A percentile compares a stretch with the other conserved stretches of the same genome.
Conservation (phyloP, 2,329 filamentous ascomycete species). For the Fusarium veterinarium region DNA sequence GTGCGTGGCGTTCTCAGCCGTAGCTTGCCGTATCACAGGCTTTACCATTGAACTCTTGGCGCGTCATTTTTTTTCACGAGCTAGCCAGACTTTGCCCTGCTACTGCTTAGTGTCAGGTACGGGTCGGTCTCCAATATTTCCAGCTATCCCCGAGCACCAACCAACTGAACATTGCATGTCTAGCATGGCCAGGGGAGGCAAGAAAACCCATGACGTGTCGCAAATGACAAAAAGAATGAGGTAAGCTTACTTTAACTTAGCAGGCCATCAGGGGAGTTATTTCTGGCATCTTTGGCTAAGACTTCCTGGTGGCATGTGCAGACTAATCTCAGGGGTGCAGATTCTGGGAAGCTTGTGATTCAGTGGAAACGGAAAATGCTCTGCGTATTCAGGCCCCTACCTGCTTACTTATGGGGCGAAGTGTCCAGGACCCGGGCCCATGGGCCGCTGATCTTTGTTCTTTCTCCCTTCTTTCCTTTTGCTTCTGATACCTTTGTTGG, state of each 20-base stretch:
- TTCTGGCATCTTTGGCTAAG: background rate
- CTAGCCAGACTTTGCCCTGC: background rate
- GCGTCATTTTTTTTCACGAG: slow-evolving; percentile 4
- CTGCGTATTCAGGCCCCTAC: background rate
- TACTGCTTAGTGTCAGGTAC: slow-evolving; percentile 9
- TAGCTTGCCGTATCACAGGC: background rate
- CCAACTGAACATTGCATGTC: background rate
- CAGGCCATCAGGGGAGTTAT: background rate
- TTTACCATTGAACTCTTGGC: background rate
- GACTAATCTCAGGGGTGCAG: slow-evolving; percentile 4
- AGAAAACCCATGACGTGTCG: background rate
- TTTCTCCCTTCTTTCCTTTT: background rate
- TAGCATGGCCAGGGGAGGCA: background rate
- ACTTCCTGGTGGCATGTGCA: background rate
- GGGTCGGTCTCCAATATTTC: background rate
- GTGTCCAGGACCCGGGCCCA: background rate
- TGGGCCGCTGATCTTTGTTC: background rate
- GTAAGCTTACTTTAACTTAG: rapidly evolving
- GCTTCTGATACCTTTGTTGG: slow-evolving; percentile 1
- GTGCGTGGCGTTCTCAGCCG: background rate
- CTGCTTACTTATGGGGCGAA: slow-evolving; percentile 11
- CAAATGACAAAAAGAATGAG: background rate
- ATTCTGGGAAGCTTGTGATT: slow-evolving; percentile 2
- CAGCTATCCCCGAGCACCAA: slow-evolving; percentile 1
- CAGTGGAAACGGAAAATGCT: background rate